phyloP scores from a whole-genome alignment of 1,139 yeast genomes.

The Magnusiomyces sp. region DNA sequence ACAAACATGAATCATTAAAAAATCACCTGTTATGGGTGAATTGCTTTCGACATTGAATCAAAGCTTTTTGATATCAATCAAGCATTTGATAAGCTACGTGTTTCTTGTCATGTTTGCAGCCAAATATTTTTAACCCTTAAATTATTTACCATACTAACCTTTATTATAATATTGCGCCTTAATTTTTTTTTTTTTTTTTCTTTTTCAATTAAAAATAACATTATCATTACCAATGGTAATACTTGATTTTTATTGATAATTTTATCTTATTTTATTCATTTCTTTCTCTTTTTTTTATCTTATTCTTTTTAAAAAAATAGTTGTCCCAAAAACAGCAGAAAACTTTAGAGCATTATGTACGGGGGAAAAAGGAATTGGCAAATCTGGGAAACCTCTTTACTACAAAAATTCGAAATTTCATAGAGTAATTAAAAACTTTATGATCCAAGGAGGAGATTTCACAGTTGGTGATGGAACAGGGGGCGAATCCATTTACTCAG shows the following conservation, averaged over 20 bases:
- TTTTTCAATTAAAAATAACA: neutral
- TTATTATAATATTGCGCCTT: too few relatives aligned
- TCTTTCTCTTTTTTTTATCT: neutral
- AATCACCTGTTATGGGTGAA: too few relatives aligned
- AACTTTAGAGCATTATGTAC: constrained; percentile 87
- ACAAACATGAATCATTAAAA: too few relatives aligned
- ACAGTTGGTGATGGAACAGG: constrained; percentile 87
- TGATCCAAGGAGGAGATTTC: constrained; percentile 73
- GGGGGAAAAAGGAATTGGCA: constrained; percentile 73
- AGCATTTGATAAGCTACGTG: too few relatives aligned
- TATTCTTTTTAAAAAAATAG: constrained; percentile 15
- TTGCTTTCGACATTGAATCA: too few relatives aligned
- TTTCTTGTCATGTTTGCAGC: too few relatives aligned
- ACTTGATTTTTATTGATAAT: too few relatives aligned
- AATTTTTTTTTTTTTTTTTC: neutral
- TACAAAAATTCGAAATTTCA: constrained; percentile 83
- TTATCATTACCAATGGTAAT: too few relatives aligned
- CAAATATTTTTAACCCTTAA: too few relatives aligned
- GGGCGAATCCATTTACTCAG: constrained; percentile 93
- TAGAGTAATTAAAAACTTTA: constrained; percentile 62
- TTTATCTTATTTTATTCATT: too few relatives aligned
- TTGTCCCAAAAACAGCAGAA: constrained; percentile 89
- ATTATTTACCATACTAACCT: too few relatives aligned
- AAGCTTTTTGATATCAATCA: too few relatives aligned
- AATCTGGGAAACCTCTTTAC: constrained; percentile 53